Conservation (phyloP, 345 rosid species). For the Angophora floribunda region DNA sequence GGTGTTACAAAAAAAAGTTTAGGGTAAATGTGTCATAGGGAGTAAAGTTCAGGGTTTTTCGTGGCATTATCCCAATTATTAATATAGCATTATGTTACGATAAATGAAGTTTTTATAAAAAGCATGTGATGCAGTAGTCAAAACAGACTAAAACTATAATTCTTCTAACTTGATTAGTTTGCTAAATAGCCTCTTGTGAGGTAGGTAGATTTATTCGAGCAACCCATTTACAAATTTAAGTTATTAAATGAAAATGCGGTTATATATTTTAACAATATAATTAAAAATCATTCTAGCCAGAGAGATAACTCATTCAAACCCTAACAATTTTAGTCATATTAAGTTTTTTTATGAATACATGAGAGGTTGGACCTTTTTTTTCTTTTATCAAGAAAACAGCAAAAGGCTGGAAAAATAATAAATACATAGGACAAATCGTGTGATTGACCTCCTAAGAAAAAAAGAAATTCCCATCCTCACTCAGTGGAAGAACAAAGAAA, state of each 20-base stretch:
- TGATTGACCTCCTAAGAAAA: background rate
- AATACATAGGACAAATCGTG: background rate
- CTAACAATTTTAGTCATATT: background rate
- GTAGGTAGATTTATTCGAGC: background rate
- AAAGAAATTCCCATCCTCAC: background rate
- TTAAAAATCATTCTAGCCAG: background rate
- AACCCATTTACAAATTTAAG: background rate
- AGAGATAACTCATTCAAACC: background rate
- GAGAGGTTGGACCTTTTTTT: background rate
- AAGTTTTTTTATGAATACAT: background rate
- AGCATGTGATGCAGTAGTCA: background rate
- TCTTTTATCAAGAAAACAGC: background rate
- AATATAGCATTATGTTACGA: background rate
- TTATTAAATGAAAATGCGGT: background rate
- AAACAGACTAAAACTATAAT: background rate
- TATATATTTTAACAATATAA: background rate
- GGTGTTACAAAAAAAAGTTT: too few relatives aligned
- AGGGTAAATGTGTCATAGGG: too few relatives aligned
- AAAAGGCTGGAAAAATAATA: background rate
- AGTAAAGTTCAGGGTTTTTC: too few relatives aligned
- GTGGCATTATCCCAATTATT: background rate
- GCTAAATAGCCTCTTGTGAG: background rate
- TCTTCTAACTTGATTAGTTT: background rate
- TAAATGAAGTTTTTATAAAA: background rate
- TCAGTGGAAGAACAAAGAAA: conserved; percentile 29